Conservation (phyloP, 139 green algal species). For the Deuterostichococcus epilithicus region DNA sequence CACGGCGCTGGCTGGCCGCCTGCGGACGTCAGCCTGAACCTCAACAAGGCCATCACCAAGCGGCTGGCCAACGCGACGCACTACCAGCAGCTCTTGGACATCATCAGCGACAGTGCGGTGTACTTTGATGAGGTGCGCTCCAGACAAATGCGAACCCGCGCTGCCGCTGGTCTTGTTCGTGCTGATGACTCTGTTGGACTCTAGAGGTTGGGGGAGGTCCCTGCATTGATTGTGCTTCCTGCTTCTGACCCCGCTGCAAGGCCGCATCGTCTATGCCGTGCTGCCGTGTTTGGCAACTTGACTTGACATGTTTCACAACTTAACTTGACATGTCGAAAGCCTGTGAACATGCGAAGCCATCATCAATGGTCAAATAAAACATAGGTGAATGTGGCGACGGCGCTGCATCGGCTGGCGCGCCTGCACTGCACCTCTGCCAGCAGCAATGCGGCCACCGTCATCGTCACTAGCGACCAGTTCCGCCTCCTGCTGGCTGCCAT, state of each 20-base stretch:
- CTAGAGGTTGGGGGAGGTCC: no score
- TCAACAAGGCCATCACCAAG: slow-evolving; percentile 41
- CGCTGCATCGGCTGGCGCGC: slow-evolving; percentile 40
- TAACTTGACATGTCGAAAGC: no score
- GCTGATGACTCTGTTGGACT: no score
- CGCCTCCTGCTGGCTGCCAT: slow-evolving; percentile 22
- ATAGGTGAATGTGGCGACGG: slow-evolving; percentile 34
- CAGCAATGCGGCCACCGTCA: slow-evolving; percentile 1
- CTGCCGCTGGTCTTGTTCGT: no score
- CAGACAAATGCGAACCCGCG: background rate
- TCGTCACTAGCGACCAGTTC: slow-evolving; percentile 26
- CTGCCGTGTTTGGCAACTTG: no score
- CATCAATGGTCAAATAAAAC: no score
- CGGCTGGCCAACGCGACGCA: slow-evolving; percentile 23
- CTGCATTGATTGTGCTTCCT: no score
- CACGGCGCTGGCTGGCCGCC: background rate
- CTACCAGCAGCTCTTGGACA: slow-evolving; percentile 32
- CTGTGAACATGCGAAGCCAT: no score
- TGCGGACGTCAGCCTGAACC: slow-evolving; percentile 10
- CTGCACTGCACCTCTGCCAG: slow-evolving; percentile 17
- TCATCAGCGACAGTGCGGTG: slow-evolving; percentile 14
- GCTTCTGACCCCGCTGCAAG: no score
- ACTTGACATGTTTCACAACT: no score
- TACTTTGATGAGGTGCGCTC: slow-evolving; percentile 24
- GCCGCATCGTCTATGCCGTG: no score